Base-by-base conservation (phyloP, 495 filamentous ascomycete species). In the Alectoria sarmentosa region DNA sequence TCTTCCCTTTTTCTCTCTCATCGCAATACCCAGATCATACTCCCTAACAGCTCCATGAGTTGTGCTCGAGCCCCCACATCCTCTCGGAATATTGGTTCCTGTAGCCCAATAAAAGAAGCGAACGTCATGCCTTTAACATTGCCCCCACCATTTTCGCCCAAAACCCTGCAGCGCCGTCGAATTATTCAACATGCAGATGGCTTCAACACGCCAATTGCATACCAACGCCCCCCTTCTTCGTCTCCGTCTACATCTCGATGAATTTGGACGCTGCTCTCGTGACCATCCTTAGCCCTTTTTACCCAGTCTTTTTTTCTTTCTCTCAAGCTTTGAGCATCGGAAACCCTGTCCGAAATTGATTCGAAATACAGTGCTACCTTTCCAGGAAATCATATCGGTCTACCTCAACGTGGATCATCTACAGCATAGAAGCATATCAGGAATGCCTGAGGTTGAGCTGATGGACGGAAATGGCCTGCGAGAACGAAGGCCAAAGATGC, bases 401-500 rank as follows among this genome's bases (percentile, higher is more conserved):
- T 46, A 49, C 13, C 19, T 41, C 63, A 52, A 54, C 19, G 28
- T 66, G 59, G 38, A 57, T 41, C 10, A 8, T 34, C 52, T 55
- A 55, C 6, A 55, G 28, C 8, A 17, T 57, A n/a, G 28, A 44
- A 17, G 48, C 3, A 36, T 26, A n/a, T 32, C 49, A 62, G 28
- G 26, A 58, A n/a, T 26, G 41, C 2, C 32, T 65, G 34, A 34
- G 58, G 30, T 41, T 41, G 42, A n/a, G 46, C 30, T 28, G 37
- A 49, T 59, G 42, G 62, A 67, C 59, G 42, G 44, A 56, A 38
- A 46, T 57, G 66, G 60, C 38, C 55, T 70, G 44, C 58, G 64
- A 28, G 66, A 68, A 37, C 55, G 66, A 61, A 70, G 60, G 42
- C 54, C 55, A 11, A 67, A 61, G 58, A 37, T 58, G 56, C 48